phyloP scores from a whole-genome alignment of 495 filamentous ascomycete species.

The Bryoglossum gracile region DNA sequence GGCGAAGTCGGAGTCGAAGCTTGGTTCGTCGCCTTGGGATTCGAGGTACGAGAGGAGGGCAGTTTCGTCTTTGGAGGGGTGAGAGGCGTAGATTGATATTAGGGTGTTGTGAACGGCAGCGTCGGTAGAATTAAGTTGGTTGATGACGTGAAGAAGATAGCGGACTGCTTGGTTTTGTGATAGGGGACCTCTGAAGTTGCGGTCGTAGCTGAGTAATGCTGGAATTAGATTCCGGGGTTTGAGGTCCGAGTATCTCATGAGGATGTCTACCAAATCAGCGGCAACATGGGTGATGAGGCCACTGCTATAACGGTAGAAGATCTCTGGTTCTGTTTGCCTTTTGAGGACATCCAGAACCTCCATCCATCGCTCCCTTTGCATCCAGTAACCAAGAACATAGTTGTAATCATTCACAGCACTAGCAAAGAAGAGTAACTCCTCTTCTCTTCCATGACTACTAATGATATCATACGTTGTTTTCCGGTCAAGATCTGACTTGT shows the following conservation, averaged over 20 bases:
- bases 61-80: conserved; percentile 71
- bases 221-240: conserved; percentile 84
- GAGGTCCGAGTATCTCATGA: conserved; percentile 89
- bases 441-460: conserved; percentile 87
- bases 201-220: conserved; percentile 87
- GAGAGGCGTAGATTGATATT: conserved; percentile 90
- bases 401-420: conserved; percentile 83
- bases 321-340: conserved; percentile 80
- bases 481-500: conserved; percentile 78
- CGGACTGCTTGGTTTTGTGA: conserved; percentile 86
- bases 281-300: conserved; percentile 90
- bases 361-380: conserved; percentile 91
- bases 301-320: conserved; percentile 92
- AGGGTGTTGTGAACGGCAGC: conserved; percentile 96
- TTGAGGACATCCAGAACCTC: conserved; percentile 83
- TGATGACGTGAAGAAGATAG: conserved; percentile 89
- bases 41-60: conserved; percentile 84
- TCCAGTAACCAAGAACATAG: conserved; percentile 94
- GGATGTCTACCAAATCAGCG: conserved; percentile 77
- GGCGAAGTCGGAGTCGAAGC: conserved; percentile 96
- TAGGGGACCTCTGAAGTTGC: conserved; percentile 53
- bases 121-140: conserved; percentile 72
- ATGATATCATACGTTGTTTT: conserved; percentile 95
- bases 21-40: conserved; percentile 53
- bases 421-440: conserved; percentile 86